Evolutionary conservation across 176 grass and related monocot species (phyloP).

Genomic region (Eragrostis curvula): DNA sequence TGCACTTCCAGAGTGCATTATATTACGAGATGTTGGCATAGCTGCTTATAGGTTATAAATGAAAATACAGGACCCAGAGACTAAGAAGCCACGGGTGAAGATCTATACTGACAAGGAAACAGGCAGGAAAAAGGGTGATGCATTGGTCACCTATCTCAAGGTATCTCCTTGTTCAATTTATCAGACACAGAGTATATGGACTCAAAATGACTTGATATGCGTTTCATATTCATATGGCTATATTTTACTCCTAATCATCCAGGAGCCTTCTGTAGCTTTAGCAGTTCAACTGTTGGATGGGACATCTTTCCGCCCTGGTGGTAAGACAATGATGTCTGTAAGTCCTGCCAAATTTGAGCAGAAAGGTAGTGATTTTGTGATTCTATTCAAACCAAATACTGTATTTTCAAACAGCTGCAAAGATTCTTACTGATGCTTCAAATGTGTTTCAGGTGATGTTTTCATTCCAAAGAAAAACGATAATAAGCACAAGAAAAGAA

Average conservation of each 20-base stretch:
- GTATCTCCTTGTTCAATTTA: conserved; percentile 39
- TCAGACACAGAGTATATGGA: not conserved
- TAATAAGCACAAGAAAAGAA: conserved; percentile 97
- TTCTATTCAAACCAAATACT: conserved; percentile 18
- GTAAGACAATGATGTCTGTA: conserved; percentile 82
- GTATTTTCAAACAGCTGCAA: conserved; percentile 20
- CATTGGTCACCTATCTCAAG: conserved; percentile 93
- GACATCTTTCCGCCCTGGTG: conserved; percentile 78
- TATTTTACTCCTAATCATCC: conserved; percentile 31
- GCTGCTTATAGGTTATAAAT: conserved; percentile 12
- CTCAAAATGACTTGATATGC: not conserved
- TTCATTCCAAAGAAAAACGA: conserved; percentile 84
- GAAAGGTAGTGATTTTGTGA: conserved; percentile 61
- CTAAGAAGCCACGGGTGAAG: conserved; percentile 89
- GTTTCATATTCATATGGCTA: conserved; percentile 10
- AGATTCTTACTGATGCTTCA: conserved; percentile 25
- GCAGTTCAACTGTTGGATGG: conserved; percentile 87
- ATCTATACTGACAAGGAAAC: conserved; percentile 88
- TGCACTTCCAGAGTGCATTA: conserved; percentile 15
- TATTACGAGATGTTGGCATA: conserved; percentile 5
- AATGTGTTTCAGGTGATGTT: conserved; percentile 64
- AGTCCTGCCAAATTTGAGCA: conserved; percentile 82
- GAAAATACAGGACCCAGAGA: conserved; percentile 80
- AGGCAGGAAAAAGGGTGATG: conserved; percentile 85
- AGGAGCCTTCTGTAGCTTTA: conserved; percentile 94